Evolutionary conservation across 2,329 filamentous ascomycete genomes (phyloP).

Genomic region (Sporothrix pseudoabietina): DNA sequence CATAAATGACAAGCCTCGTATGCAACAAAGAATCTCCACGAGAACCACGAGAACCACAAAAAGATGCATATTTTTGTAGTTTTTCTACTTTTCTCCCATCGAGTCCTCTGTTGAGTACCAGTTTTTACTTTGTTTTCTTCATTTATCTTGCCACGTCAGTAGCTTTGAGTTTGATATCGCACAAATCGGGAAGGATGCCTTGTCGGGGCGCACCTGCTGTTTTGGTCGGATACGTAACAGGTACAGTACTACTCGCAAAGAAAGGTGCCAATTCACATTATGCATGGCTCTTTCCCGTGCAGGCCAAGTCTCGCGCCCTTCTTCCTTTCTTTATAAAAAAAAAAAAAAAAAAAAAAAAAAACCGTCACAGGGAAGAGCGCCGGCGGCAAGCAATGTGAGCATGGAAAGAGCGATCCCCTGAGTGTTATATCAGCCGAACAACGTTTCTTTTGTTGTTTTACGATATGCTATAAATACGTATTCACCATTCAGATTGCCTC

Average conservation of each 20-base stretch:
- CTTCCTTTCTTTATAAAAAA: neutral
- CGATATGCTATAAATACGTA: neutral
- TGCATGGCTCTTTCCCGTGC: neutral
- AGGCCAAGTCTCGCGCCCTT: neutral
- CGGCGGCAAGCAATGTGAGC: neutral
- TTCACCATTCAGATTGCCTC: neutral
- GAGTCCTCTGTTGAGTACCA: conserved; percentile 30
- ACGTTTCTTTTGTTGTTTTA: neutral
- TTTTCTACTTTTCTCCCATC: neutral
- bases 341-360: neutral
- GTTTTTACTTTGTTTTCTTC: conserved; percentile 35
- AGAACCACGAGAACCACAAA: conserved; percentile 22
- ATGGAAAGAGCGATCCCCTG: neutral
- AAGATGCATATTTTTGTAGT: conserved; percentile 15
- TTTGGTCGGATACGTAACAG: neutral
- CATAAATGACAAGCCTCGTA: conserved; percentile 14
- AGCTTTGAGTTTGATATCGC: neutral
- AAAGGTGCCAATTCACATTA: neutral
- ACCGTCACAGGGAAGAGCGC: neutral
- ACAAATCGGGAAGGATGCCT: neutral
- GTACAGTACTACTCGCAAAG: neutral
- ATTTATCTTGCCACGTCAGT: conserved; percentile 28
- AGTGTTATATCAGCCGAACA: neutral
- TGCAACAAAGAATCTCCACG: neutral
- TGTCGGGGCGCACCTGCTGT: conserved; percentile 6